Percentiles rank a stretch among this genome's conserved stretches.
These are phyloP conservation scores for Rhododendron griersonianum DNA, from an alignment of 148 eudicot genomes.

Conservation along the genomic window DNA sequence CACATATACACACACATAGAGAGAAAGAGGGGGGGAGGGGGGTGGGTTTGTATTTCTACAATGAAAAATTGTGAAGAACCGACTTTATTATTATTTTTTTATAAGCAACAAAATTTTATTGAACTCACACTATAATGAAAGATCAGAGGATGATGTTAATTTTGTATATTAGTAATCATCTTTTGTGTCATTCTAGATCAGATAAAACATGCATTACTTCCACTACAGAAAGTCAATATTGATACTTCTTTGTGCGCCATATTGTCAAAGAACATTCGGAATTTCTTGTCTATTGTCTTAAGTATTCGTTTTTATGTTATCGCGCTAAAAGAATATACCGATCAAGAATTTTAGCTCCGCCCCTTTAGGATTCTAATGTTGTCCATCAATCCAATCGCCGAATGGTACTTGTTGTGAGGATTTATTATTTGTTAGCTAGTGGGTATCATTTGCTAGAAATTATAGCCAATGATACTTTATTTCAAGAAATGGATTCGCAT, in stretches of 20 bases:
- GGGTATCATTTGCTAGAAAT: background rate
- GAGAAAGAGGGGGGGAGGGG: background rate
- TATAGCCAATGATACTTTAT: background rate
- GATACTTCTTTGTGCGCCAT: background rate
- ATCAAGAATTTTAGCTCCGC: background rate
- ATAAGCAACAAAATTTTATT: too few species aligned
- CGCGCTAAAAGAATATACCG: background rate
- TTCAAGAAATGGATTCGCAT: background rate
- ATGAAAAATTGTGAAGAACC: background rate
- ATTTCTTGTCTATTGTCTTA: background rate
- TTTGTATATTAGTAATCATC: background rate
- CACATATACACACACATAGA: too few species aligned
- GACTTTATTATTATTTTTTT: background rate
- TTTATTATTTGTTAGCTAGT: background rate
- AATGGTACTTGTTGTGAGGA: background rate
- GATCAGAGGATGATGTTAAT: background rate
- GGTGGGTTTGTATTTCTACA: background rate
- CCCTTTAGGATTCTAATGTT: background rate
- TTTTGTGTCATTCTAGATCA: background rate
- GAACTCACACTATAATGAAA: background rate
- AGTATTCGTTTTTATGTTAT: background rate
- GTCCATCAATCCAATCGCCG: background rate
- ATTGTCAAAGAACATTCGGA: background rate
- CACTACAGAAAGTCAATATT: background rate
- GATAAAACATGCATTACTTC: background rate